Percentiles rank a stretch among this genome's conserved stretches.
Evolutionary conservation across 2,329 filamentous ascomycete genomes (phyloP).

Genomic region (Colletotrichum brevisporum): DNA sequence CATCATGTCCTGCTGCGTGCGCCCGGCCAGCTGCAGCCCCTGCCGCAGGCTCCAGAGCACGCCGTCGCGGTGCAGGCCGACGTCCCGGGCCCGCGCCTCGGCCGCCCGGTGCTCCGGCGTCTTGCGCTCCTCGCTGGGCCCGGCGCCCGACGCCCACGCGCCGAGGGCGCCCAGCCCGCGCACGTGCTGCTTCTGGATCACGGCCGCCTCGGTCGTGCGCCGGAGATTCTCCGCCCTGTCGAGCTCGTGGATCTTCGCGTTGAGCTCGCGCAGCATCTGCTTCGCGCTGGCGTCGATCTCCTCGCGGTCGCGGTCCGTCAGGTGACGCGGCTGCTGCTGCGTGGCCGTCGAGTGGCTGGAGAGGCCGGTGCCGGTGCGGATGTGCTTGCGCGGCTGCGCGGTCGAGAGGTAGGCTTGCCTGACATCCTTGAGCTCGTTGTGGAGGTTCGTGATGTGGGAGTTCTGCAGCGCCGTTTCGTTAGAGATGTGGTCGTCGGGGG

Average conservation of each 20-base stretch:
- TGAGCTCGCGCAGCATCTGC: constrained; percentile 86
- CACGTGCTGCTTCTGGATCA: constrained; percentile 80
- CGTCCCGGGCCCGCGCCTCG: constrained; percentile 77
- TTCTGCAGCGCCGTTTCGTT: constrained; percentile 68
- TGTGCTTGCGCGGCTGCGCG: constrained; percentile 73
- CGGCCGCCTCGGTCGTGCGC: constrained; percentile 78
- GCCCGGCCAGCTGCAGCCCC: constrained; percentile 81
- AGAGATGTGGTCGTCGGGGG: background rate
- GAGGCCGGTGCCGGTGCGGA: constrained; percentile 53
- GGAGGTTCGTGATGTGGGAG: constrained; percentile 84
- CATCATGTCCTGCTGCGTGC: constrained; percentile 91
- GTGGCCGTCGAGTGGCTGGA: background rate
- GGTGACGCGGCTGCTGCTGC: constrained; percentile 60
- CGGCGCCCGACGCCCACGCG: constrained; percentile 76
- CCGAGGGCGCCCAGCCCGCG: constrained; percentile 75
- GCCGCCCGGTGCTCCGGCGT: constrained; percentile 78
- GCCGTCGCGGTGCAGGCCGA: constrained; percentile 82
- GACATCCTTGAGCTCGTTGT: constrained; percentile 84
- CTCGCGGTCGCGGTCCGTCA: constrained; percentile 87
- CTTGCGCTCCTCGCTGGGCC: constrained; percentile 62
- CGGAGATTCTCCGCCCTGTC: constrained; percentile 87
- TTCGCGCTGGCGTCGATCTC: constrained; percentile 91
- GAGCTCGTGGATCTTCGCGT: constrained; percentile 83
- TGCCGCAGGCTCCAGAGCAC: constrained; percentile 87
- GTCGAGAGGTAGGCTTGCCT: constrained; percentile 93